Evolutionary conservation across 805 yeast genomes (phyloP), one percentile per base, ranked within the genome.

Genomic region (Ogataea glucozyma): DNA sequence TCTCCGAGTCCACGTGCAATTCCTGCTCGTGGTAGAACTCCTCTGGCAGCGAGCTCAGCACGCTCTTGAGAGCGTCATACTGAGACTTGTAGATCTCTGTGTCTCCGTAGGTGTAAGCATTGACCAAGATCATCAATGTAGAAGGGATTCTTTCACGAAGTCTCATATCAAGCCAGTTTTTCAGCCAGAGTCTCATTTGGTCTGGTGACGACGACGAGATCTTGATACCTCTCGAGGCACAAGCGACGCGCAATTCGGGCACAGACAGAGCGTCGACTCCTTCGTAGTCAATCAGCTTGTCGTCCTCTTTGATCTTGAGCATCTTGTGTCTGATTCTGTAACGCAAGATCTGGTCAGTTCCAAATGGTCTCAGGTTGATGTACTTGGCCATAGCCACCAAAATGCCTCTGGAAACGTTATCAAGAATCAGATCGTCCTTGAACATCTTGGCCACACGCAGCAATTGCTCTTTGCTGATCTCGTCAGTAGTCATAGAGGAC

Each of bases 11-110:
- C 51, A 90, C 87, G 61, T 88, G 91, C 50, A 88, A 80, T 67
- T 88, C 95, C 54, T 96, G 93, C 62, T 88, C 97, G 65, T 91
- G 96, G 67, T 87, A 91, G 52, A 91, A 83, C 70, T 91, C 97
- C 58, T 88, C 95, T 12, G 99, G 99, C 60, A 91, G 79, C 10
- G 96, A 85, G 45, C 85, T 78, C 57, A 91, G 73, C 8, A 91
- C 97, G 16, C 95, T 89, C 59, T 84, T 78, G 47, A 91, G 72
- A 2, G 96, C 96, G 55, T 90, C 97, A 64, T 87, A 88, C 41
- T 59, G 62, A 12, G 61, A 48, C n/a, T 48, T 38, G 54, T 86
- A 79, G 10, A 81, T 72, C 56, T 79, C 83, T 23, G 83, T 73
- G 33, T 75, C 74, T 42, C 88, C 88, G 63, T 90, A 91, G 11